Evolutionary conservation across 306 rosid genomes (phyloP), one percentile per base, ranked within the genome.

Genomic region (Vachellia collinsii): DNA sequence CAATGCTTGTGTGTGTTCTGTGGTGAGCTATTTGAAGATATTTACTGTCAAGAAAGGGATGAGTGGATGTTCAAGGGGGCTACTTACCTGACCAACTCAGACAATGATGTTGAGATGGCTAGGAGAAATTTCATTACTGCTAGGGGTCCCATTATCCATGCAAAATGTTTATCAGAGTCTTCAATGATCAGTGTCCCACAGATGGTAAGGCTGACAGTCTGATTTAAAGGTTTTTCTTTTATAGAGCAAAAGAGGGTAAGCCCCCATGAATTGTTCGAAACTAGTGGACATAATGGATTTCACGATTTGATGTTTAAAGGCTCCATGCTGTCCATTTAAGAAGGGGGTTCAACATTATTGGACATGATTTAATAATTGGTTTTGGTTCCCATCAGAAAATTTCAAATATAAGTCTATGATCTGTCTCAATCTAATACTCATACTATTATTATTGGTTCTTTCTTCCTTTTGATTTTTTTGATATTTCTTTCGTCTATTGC

Each of bases 21-120:
- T 75, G 97, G 98, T 29, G 90, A 90, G 77, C 79, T 89, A 77
- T 94, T 94, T 82, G 98, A 94, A 89, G 98, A 94, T 76, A 58
- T 90, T 41, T 92, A 88, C 77, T 81, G 89, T 72, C 90, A 79
- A 74, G 94, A 92, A 76, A 86, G 69, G 74, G 87, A 78, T 19
- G 88, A 84, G 66, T 94, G 97, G 98, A 87, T 94, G 97, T 92
- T 92, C 93, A 91, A 85, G 76, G 97, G 91, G 78, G 97, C 97
- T 39, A 72, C 56, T 65, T 84, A 87, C 82, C 17, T 90, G 86
- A 65, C 74, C 20, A 23, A 72, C 63, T 81, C 90, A 16, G 87
- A 76, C 54, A 83, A 59, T 73, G 75, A 64, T 65, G 82, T 81
- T 71, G 88, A 89, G 82, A 29, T 23, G 63, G 89, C 73, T 68